Evolutionary conservation across 1,284 basidiomycete species (phyloP).

Genomic region (Garcileccinum viscosum): DNA sequence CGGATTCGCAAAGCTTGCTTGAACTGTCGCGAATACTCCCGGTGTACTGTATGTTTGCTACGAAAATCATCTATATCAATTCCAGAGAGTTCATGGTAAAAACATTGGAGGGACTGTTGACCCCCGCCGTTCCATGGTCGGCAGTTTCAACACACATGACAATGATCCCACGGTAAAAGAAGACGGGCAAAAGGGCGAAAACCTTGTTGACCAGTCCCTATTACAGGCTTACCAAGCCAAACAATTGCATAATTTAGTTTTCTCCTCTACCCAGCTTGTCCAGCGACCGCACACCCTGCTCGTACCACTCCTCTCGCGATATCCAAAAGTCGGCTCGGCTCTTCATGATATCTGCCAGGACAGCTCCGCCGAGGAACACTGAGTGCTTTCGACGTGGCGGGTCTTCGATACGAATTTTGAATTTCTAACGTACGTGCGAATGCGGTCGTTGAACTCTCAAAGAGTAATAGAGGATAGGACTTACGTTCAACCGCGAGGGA

Average conservation of each 20-base stretch:
- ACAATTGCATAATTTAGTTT: conserved; percentile 42
- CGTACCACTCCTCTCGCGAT: conserved; percentile 90
- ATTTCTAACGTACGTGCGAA: conserved; percentile 70
- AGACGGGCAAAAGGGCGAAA: too few relatives aligned
- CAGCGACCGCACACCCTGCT: conserved; percentile 81
- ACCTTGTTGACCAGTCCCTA: not conserved
- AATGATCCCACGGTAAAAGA: too few relatives aligned
- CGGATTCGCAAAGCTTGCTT: too few relatives aligned
- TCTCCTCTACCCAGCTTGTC: conserved; percentile 84
- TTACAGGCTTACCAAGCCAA: not conserved
- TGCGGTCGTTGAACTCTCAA: not conserved
- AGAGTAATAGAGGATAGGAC: conserved; percentile 40
- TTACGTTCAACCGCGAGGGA: conserved; percentile 83
- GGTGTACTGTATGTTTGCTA: too few relatives aligned
- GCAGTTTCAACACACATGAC: too few relatives aligned
- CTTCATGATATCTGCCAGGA: conserved; percentile 99
- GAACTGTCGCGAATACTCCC: too few relatives aligned
- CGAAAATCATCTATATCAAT: too few relatives aligned
- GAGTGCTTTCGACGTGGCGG: conserved; percentile 98
- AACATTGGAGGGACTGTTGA: too few relatives aligned
- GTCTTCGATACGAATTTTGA: conserved; percentile 99
- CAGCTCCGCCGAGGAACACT: conserved; percentile 98
- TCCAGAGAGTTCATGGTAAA: too few relatives aligned
- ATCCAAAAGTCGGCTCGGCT: conserved; percentile 94
- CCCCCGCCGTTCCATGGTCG: too few relatives aligned